phyloP scores from a whole-genome alignment of 192 early-diverging fungal species.

The Mortierella claussenii region DNA sequence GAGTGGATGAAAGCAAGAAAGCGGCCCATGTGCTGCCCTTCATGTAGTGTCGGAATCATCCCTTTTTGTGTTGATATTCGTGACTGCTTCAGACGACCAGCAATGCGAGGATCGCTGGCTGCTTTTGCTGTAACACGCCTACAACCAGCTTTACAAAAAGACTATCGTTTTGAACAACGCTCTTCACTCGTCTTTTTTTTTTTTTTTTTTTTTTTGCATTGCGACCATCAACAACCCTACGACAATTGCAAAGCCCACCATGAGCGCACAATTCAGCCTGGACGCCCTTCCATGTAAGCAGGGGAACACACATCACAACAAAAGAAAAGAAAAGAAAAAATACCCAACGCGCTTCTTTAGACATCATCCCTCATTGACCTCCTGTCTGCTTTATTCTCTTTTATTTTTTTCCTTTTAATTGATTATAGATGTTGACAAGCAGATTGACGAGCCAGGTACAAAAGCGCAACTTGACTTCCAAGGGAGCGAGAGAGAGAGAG shows the following conservation, averaged over 20 bases:
- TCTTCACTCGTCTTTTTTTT: neutral
- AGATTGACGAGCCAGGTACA: constrained; percentile 61
- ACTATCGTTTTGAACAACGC: too few species aligned
- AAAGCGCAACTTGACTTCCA: too few species aligned
- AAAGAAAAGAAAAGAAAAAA: neutral
- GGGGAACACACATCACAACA: neutral
- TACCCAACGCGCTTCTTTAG: neutral
- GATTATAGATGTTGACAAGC: constrained; percentile 61
- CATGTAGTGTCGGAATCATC: too few species aligned
- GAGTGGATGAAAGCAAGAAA: too few species aligned
- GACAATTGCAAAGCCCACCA: constrained; percentile 6
- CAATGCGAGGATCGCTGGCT: too few species aligned
- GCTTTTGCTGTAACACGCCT: too few species aligned
- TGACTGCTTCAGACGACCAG: too few species aligned
- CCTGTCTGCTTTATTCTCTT: neutral
- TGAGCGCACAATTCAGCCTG: constrained; percentile 41
- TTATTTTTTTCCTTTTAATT: constrained; percentile 1
- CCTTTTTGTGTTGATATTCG: too few species aligned
- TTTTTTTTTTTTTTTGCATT: neutral
- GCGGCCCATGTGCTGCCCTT: too few species aligned
- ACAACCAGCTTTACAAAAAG: too few species aligned
- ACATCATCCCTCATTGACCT: neutral
- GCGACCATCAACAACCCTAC: neutral
- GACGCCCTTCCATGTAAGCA: constrained; percentile 63
- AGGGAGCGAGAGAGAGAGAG: neutral